These are phyloP conservation scores for Ormosia semicastrata DNA, from an alignment of 306 rosid genomes.

Conservation along the genomic window DNA sequence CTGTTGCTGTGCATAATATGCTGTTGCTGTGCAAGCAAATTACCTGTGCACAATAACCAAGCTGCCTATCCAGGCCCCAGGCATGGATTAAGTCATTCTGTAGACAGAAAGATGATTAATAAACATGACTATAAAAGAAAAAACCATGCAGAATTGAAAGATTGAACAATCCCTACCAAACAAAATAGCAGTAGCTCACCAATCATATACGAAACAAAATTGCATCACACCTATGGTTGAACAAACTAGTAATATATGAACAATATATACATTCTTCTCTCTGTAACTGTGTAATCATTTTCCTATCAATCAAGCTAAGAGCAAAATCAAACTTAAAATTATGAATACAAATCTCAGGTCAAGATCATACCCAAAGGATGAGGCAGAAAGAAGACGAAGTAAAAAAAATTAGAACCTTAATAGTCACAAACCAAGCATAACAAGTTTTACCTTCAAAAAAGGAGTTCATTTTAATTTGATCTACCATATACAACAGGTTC, in stretches of 20 bases:
- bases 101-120: slow-evolving; percentile 22
- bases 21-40: slow-evolving; percentile 6
- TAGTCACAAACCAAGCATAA: neutral
- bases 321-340: neutral
- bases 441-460: neutral
- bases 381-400: neutral
- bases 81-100: slow-evolving; percentile 98
- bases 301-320: neutral
- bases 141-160: neutral
- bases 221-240: neutral
- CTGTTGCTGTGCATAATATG: no score
- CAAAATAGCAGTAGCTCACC: neutral
- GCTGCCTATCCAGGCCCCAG: slow-evolving; percentile 89
- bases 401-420: neutral
- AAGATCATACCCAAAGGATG: neutral
- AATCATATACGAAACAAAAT: neutral
- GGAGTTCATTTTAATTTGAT: neutral
- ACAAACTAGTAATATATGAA: neutral
- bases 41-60: slow-evolving; percentile 96
- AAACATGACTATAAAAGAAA: slow-evolving; percentile 19
- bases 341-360: neutral
- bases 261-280: neutral
- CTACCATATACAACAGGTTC: neutral
- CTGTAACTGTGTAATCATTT: neutral
- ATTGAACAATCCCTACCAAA: neutral